Base-by-base conservation (phyloP, 495 filamentous ascomycete genomes). In the Hyaloscypha finlandica region DNA sequence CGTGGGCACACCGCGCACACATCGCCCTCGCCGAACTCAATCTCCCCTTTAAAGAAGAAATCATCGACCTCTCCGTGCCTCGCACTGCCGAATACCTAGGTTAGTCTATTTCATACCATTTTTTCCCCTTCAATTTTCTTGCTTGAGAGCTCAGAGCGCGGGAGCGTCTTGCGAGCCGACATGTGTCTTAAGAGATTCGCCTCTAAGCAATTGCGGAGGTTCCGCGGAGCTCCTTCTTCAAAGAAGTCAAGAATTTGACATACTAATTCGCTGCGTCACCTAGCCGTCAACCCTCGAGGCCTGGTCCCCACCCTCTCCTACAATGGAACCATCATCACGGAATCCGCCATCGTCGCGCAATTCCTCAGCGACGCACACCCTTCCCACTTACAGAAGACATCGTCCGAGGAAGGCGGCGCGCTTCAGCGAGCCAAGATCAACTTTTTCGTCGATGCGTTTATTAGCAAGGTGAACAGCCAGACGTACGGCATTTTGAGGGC, bases 271-370 rank as follows among this genome's bases (percentile, higher is more conserved):
- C 25, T 25, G 25, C 25, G 25, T 25, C 2, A 25, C 25, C 25
- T 96, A 4, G 81, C 90, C 58, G 80, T 97, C 74, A 97, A 96
- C 79, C 93, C 92, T 73, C 87, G 91, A 55, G 93, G 93, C 32
- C 84, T 93, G 19, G 92, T 97, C 48, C 93, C 93, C 31, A 79
- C 85, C 1, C 71, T 96, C 29, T 85, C 84, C 37, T 90, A 91
- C 78, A 84, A 89, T 67, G 88, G 86, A 71, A 75, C 85, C 51
- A 89, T 94, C 75, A 84, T 97, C 77, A 85, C 84, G 59, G 93
- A 97, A 53, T 73, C 71, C 25, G 87, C 76, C 59, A 87, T 96
- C 61, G 85, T 96, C n/a, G 75, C 87, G 4, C 87, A 89, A 69
- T 96, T 93, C 83, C 82, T 97, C 62, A 87, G 76, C 63, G 80